These are phyloP conservation scores for Hyphodiscus hymeniophilus DNA, from an alignment of 495 filamentous ascomycete genomes.

Conservation along the genomic window DNA sequence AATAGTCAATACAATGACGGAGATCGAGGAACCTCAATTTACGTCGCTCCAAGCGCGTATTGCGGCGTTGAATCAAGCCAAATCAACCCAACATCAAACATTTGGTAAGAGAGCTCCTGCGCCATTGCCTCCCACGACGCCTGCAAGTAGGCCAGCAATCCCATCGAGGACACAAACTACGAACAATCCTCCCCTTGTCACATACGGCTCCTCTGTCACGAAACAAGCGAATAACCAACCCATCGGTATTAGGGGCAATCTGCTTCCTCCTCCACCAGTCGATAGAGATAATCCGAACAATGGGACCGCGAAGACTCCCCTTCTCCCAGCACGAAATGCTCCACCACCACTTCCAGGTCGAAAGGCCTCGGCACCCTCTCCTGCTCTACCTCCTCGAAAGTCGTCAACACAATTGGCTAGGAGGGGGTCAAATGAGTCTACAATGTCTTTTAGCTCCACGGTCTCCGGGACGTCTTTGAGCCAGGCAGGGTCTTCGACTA, in stretches of 20 bases:
- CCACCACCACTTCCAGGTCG: conserved; percentile 21
- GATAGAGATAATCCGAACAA: conserved; percentile 16
- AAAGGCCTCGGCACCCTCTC: conserved; percentile 15
- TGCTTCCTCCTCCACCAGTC: conserved; percentile 44
- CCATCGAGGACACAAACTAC: conserved; percentile 18
- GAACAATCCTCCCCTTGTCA: conserved; percentile 20
- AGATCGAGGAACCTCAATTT: conserved; percentile 46
- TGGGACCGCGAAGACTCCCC: conserved; percentile 6
- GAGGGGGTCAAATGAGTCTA: conserved; percentile 17
- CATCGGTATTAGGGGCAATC: conserved; percentile 23
- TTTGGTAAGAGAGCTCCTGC: conserved; percentile 37
- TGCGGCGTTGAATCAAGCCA: conserved; percentile 39
- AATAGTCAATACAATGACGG: conserved; percentile 32
- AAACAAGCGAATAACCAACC: conserved; percentile 15
- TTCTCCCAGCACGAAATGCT: conserved; percentile 18
- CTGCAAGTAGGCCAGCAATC: conserved; percentile 20
- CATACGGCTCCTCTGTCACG: conserved; percentile 18
- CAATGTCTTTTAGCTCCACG: conserved; percentile 15
- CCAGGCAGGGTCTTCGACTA: background rate
- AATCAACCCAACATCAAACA: conserved; percentile 23
- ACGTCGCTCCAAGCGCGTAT: conserved; percentile 46
- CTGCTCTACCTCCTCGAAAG: conserved; percentile 18
- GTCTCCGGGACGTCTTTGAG: conserved; percentile 15
- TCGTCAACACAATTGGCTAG: conserved; percentile 10
- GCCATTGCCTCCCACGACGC: conserved; percentile 32